phyloP scores from a whole-genome alignment of 2,329 filamentous ascomycete species.

The Chaetomium globosum region DNA sequence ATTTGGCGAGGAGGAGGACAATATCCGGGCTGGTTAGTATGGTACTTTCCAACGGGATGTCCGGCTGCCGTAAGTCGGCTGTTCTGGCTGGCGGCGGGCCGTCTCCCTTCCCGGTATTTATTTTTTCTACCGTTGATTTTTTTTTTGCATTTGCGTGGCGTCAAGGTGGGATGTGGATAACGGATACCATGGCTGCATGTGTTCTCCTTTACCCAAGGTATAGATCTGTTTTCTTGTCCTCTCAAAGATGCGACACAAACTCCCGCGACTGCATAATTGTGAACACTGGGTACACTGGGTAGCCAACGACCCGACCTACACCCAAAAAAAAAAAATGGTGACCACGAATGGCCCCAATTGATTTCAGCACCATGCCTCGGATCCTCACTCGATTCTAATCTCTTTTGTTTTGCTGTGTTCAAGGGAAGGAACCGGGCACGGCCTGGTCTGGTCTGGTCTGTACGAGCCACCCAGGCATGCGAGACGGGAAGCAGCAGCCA shows the following conservation, averaged over 20 bases:
- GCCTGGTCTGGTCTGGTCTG: not conserved
- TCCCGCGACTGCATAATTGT: conserved; percentile 2
- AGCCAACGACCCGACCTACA: not conserved
- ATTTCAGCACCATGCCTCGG: not conserved
- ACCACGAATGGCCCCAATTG: not conserved
- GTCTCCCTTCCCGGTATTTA: conserved; percentile 15
- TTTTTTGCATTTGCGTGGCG: conserved; percentile 39
- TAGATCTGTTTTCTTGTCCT: conserved; percentile 35
- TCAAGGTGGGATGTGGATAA: conserved; percentile 33
- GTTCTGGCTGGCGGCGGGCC: conserved; percentile 9
- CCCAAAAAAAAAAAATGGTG: not conserved
- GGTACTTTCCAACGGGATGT: not conserved
- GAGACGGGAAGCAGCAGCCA: conserved; percentile 29
- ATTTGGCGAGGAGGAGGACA: conserved; percentile 67
- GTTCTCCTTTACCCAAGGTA: conserved; percentile 29
- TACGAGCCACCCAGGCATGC: conserved; percentile 19
- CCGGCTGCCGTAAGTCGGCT: conserved; percentile 12
- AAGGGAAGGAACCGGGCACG: conserved; percentile 23
- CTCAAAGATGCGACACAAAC: conserved; percentile 23
- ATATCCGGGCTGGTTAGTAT: conserved; percentile 30
- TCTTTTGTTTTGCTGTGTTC: not conserved
- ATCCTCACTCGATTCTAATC: not conserved
- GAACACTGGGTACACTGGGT: not conserved
- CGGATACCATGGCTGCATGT: conserved; percentile 39
- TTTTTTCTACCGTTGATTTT: conserved; percentile 19